Conservation (phyloP, 2,329 filamentous ascomycete genomes). For the Diaporthe citri region DNA sequence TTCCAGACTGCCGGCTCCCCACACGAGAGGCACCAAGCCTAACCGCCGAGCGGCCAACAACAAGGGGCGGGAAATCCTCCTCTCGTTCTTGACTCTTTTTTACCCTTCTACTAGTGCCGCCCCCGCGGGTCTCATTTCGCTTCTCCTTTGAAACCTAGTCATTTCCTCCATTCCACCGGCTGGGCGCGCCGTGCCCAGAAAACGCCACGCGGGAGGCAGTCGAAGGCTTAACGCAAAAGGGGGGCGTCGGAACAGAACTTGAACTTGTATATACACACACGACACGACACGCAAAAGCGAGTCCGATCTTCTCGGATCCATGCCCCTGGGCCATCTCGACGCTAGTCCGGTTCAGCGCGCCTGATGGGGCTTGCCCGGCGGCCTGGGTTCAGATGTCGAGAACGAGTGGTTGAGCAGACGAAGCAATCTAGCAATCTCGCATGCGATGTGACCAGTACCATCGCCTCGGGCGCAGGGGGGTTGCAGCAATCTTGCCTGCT, state of each 20-base stretch:
- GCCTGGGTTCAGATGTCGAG: constrained; percentile 6
- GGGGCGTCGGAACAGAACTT: background rate
- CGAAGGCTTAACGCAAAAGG: constrained; percentile 3
- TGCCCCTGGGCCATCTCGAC: constrained; percentile 8
- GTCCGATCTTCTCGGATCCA: constrained; percentile 24
- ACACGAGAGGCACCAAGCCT: constrained; percentile 14
- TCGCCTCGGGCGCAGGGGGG: constrained; percentile 12
- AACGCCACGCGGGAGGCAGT: constrained; percentile 26
- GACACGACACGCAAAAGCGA: background rate
- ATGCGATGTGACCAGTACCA: constrained; percentile 31
- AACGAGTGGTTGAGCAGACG: background rate
- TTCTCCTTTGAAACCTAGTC: constrained; percentile 26
- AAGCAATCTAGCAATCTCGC: constrained; percentile 20
- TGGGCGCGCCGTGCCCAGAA: constrained; percentile 26
- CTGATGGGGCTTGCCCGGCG: background rate
- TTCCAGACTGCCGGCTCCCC: constrained; percentile 27
- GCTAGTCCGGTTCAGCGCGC: background rate
- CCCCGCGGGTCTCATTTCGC: constrained; percentile 8
- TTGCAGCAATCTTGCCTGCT: constrained; percentile 2
- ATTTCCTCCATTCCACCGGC: constrained; percentile 28
- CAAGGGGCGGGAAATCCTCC: constrained; percentile 18
- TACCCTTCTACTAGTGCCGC: background rate
- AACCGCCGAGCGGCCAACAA: constrained; percentile 18
- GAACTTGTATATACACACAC: background rate
- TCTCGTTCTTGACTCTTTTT: background rate